Base-by-base conservation (phyloP, 805 yeast species). In the Scheffersomyces amazonensis region DNA sequence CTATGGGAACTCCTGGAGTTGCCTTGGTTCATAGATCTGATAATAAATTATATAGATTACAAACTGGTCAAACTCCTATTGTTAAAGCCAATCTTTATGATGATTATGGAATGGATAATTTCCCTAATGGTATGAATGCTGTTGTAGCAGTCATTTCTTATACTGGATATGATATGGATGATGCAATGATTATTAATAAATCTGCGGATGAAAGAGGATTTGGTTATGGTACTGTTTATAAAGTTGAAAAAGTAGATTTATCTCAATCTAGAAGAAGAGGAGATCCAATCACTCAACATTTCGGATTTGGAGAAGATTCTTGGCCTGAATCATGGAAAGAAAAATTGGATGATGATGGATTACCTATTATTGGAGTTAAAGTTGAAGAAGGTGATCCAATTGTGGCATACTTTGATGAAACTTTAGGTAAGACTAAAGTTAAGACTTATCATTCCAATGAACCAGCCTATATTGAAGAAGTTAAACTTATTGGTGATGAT, bases 111-210 rank as follows among this genome's bases (percentile, higher is more conserved):
- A 83, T 93, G 88, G 99, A 93, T 64, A 88, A 89, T 62, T 93
- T 88, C 80, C 99, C 99, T 49, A 93, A 93, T 59, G 99, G 99
- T 60, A 88, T 86, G 47, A 93, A 93, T 59, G 99, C 99, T 2
- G 96, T 93, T 43, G 99, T 93, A 47, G 99, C 99, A 0, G 99
- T 93, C 51, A 93, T 93, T 58, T 90, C 99, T 0, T 93, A 93
- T 63, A 93, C 99, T 1, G 99, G 99, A 52, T 93, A 93, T 60
- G 99, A 93, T 86, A 93, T 93, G 98, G 99, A 93, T 70, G 99
- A 93, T 66, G 99, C 99, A 59, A 91, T 93, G 98, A 93, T 93
- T 56, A 79, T 93, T 51, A 93, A 93, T 66, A 93, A 93, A 64
- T 86, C 96, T 35, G 97, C 98, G 0, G 95, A 90, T 54, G 99